phyloP scores from a whole-genome alignment of 495 filamentous ascomycete genomes.

The Chaetomium fimeti region DNA sequence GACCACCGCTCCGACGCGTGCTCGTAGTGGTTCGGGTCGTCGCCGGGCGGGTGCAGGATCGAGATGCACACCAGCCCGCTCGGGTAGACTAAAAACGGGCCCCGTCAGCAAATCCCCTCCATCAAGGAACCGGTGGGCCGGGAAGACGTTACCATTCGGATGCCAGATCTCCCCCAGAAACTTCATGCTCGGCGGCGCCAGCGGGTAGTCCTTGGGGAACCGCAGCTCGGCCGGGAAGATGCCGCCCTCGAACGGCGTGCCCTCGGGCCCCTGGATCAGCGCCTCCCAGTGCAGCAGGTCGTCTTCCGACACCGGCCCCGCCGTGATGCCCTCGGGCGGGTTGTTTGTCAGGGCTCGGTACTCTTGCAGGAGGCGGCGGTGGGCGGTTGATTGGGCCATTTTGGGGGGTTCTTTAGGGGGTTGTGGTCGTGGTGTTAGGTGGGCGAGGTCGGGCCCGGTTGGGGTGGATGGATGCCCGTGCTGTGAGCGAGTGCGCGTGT shows the following conservation, averaged over 20 bases:
- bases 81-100: conserved; percentile 69
- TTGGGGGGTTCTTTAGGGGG: conserved; percentile 12
- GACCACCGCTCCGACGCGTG: conserved; percentile 93
- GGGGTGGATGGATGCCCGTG: too few relatives aligned
- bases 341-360: conserved; percentile 75
- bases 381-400: conserved; percentile 68
- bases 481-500: too few relatives aligned
- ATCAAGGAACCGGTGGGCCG: neutral
- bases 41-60: conserved; percentile 96
- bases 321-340: conserved; percentile 90
- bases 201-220: conserved; percentile 94
- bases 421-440: neutral
- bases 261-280: conserved; percentile 90
- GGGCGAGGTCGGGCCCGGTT: neutral
- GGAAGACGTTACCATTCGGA: conserved; percentile 71
- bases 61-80: conserved; percentile 93
- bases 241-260: conserved; percentile 92
- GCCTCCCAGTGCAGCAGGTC: conserved; percentile 98
- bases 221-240: conserved; percentile 90
- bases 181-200: conserved; percentile 90
- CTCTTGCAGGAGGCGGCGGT: conserved; percentile 94
- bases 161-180: conserved; percentile 93
- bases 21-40: conserved; percentile 99
- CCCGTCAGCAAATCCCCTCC: neutral
- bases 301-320: conserved; percentile 89